Evolutionary conservation across 306 rosid genomes (phyloP).

Genomic region (Prunus davidiana): DNA sequence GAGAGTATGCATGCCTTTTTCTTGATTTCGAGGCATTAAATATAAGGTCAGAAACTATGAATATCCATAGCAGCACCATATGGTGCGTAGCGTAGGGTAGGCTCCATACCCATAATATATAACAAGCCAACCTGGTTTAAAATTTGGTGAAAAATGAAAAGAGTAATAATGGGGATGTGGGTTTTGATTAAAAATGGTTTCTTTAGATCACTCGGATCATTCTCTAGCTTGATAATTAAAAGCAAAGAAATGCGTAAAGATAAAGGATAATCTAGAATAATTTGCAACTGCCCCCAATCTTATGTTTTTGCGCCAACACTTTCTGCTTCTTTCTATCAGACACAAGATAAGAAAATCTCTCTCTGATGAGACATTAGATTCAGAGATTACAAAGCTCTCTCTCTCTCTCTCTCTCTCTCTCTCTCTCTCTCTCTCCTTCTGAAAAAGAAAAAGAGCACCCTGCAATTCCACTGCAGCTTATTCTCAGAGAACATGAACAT

Average conservation of each 20-base stretch:
- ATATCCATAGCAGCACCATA: background rate
- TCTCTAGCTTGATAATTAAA: constrained; percentile 7
- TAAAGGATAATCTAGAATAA: constrained; percentile 36
- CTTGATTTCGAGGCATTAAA: too few species aligned
- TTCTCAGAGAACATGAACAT: background rate
- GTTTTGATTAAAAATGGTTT: background rate
- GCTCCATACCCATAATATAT: constrained; percentile 3
- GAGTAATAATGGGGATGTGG: constrained; percentile 3
- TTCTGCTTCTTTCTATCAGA: constrained; percentile 82
- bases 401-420: background rate
- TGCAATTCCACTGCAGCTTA: background rate
- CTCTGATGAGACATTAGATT: constrained; percentile 42
- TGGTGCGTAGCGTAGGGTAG: background rate
- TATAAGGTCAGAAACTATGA: too few species aligned
- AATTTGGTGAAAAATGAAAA: background rate
- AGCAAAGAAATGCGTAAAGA: constrained; percentile 20
- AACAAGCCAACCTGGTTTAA: background rate
- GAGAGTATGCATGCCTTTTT: background rate
- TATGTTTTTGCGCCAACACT: constrained; percentile 30
- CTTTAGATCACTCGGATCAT: constrained; percentile 26
- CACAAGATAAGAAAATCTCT: constrained; percentile 34
- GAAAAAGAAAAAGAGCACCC: constrained; percentile 18
- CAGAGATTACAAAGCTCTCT: constrained; percentile 15
- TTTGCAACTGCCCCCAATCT: constrained; percentile 36
- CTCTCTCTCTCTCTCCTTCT: constrained; percentile 9